Evolutionary conservation across 108 stramenopile species (phyloP), one percentile per base, ranked within the genome.

Genomic region (Epithemia pelagica): DNA sequence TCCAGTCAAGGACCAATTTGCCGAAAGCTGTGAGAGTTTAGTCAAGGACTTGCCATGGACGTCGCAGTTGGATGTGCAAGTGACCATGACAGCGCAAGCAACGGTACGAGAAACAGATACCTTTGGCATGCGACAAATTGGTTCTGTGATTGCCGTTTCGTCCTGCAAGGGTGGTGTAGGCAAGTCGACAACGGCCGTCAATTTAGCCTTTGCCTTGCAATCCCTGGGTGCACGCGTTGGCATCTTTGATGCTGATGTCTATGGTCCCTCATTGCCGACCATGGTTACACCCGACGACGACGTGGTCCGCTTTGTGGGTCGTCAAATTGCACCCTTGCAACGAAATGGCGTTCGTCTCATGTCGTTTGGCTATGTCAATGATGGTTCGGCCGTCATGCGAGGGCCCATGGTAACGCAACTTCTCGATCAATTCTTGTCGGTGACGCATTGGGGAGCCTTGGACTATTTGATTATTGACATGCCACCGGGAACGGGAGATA

Each of bases 401-500:
- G 93, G 93, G 23, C 90, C 93, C 53, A 90, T 95, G 90, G 88
- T 91, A 30, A 89, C 83, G 51, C 89, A 94, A 73, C 78, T 97
- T 23, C 77, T 98, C 33, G 94, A 86, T 66, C 96, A 97, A 73
- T 97, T 99, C 64, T 55, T 96, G 25, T 81, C 80, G 23, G 79
- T 89, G 22, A 98, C 97, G 2, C 80, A 94, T 64, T 99, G 99
- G 99, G 97, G 99, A 27, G 71, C 89, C 24, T 78, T 99, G 37
- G 99, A 99, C 81, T 90, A 95, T 62, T 78, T 99, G 24, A 85
- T 99, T 66, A 59, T 99, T 22, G 99, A 99, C 78, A 95, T 99
- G 97, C 99, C 99, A 0, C 99, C 93, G 23, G 99, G 99, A 1
- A 98, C 97, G 24, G 99, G 99, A 26, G 99, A 99, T 67, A 96